A percentile compares a stretch with the other conserved stretches of the same genome.
Conservation (phyloP, 805 yeast genomes). For the Starmera caribaea region DNA sequence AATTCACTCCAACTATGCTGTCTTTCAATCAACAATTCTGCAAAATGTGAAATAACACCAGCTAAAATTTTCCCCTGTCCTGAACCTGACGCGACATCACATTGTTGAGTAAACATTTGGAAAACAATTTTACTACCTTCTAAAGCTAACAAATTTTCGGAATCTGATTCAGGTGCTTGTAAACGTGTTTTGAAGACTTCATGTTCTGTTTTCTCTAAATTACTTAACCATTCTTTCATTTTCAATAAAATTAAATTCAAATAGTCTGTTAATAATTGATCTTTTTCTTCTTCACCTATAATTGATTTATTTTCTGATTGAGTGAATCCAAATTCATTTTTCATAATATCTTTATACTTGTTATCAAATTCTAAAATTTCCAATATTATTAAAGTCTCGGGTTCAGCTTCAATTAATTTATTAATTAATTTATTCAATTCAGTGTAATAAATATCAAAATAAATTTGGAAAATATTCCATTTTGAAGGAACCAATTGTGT, state of each 20-base stretch:
- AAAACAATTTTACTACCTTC: constrained; percentile 75
- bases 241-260: constrained; percentile 58
- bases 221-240: constrained; percentile 78
- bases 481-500: constrained; percentile 51
- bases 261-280: constrained; percentile 68
- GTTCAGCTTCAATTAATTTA: constrained; percentile 56
- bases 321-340: constrained; percentile 37
- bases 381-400: constrained; percentile 69
- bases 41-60: constrained; percentile 70
- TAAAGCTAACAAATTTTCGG: constrained; percentile 53
- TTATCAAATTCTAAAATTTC: constrained; percentile 71
- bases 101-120: constrained; percentile 81
- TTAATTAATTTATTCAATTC: constrained; percentile 56
- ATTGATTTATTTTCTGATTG: constrained; percentile 41
- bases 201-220: constrained; percentile 57
- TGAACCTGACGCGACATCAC: constrained; percentile 78
- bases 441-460: constrained; percentile 57
- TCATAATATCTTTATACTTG: constrained; percentile 47
- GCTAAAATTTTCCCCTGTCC: constrained; percentile 72
- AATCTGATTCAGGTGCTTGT: constrained; percentile 65
- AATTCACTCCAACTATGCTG: constrained; percentile 52
- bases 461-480: constrained; percentile 64
- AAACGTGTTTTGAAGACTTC: constrained; percentile 53
- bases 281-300: constrained; percentile 65
- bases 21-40: constrained; percentile 46